Base-by-base conservation (phyloP, 441 rosid genomes). In the Breynia disticha region DNA sequence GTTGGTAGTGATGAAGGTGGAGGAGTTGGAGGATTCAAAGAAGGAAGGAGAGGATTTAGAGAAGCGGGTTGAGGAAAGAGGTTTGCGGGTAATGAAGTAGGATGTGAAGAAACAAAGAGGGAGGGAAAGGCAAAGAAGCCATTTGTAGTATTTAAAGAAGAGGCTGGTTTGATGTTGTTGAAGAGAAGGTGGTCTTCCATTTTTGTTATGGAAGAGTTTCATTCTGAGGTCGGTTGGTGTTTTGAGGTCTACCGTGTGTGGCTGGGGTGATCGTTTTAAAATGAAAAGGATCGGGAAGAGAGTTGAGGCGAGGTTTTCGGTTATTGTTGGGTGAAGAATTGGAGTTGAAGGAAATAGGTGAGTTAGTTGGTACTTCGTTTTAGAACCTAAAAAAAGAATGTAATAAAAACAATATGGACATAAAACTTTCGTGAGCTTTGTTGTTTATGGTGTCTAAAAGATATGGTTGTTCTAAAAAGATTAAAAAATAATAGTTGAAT, bases 101-200 rank as follows among this genome's bases (percentile, higher is more conserved):
- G 98, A 81, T 60, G 60, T 76, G 39, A 88, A 67, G 65, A 91
- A 86, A 63, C 88, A 91, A 1, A 88, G 83, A 56, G 88, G 66
- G 1, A 88, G 74, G 37, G 75, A 67, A 17, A 87, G 44, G 87
- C 94, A 88, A 32, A 91, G 89, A 53, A 86, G 32, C 87, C 87
- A 91, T 78, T 76, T 86, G 87, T 83, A 87, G 59, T 80, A 78
- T 59, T 60, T 84, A 46, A 71, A 79, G 56, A 66, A 84, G 1
- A 76, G 67, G 69, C 53, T 60, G 50, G 70, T 81, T 42, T 87
- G 80, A 32, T 68, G 71, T 14, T 70, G 80, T 45, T 62, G 32
- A 24, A 24, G 32, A 24, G 32, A 7, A 2, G 32, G 76, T 35
- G 57, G 78, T 15, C 71, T 73, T 16, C 71, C 72, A 41, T 68